Evolutionary conservation across 1,284 basidiomycete genomes (phyloP), one percentile per base, ranked within the genome.

Genomic region (Dichomitus squalens): DNA sequence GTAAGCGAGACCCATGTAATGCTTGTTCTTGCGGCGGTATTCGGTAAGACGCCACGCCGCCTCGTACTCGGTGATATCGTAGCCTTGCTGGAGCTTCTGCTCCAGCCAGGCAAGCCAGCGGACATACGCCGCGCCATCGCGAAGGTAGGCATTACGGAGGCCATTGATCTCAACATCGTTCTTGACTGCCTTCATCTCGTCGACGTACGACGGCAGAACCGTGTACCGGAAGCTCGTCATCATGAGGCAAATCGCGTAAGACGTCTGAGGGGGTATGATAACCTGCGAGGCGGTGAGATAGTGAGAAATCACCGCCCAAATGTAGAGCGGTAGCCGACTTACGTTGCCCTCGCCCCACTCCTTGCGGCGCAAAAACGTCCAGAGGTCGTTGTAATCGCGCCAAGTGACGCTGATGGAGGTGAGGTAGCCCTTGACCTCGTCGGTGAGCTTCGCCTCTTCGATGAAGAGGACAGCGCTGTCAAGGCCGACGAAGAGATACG

Each of bases 91-190:
- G 21, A 98, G 78, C 72, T 90, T 88, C 64, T 88, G 78, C 64
- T 99, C 95, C 3, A 99, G 78, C 94, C 95, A 98, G 0, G 94
- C 91, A 61, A 96, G 69, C 63, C 67, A 70, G 9, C 69, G 67
- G 70, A 95, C 95, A 72, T 90, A 95, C n/a, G 94, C 91, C 34
- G 85, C 90, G 18, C 96, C 96, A 72, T 99, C 96, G 46, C 95
- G 83, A 7, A 95, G 74, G 73, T 98, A 98, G 0, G 95, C 94
- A 50, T 84, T 79, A 55, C 86, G 83, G 73, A 97, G 78, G 1
- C 95, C 95, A 49, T 90, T 83, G 49, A 96, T 78, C 75, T 98
- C 96, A 20, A 81, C 80, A 18, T 84, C 76, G 69, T 96, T 98
- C 84, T 99, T 99, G 69, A 96, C 77, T 1, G 88, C 85, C 79